Evolutionary conservation across 2,329 filamentous ascomycete genomes (phyloP), one percentile per base, ranked within the genome.

Genomic region (Cadophora sp.): DNA sequence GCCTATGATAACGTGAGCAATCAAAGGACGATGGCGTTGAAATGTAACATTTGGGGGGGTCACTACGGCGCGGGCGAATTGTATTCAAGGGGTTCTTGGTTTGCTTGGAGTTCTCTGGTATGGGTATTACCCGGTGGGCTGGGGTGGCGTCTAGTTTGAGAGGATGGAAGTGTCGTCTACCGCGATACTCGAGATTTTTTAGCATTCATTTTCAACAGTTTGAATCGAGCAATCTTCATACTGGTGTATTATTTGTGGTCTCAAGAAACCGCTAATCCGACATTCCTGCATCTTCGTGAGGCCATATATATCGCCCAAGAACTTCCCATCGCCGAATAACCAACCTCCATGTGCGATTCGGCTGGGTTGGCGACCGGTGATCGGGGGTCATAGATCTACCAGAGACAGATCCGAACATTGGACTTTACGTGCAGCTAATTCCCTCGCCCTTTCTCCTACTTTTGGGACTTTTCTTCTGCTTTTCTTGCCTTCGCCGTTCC

Each of bases 1-100:
- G 55, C 71, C 74, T 41, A 78, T 77, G 75, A 71, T 77, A 48
- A 73, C 74, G 68, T 76, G 65, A 76, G 43, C 22, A 33, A 33
- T 39, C 39, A n/a, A 50, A 51, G n/a, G 20, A 39, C 39, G 33
- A 39, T 55, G 63, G 66, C 55, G 58, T 41, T 24, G 14, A 5
- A n/a, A 41, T 43, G 55, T 43, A 62, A 55, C 36, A 55, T 24
- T 24, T 62, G 55, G 43, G 30, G 53, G 39, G 36, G 39, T 56
- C 36, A 11, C 30, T 62, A 55, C 4, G 66, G 62, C 58, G 59
- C 56, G 53, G 20, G 41, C 36, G 36, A 39, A 47, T 55, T 18
- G 33, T 6, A 16, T 27, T 43, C 14, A 43, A 7, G 14, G 33
- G 13, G 39, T 58, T 7, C 9, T 47, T 48, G 7, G 24, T 30